Conservation (phyloP, 1,284 basidiomycete species). For the Coniophora puteana region DNA sequence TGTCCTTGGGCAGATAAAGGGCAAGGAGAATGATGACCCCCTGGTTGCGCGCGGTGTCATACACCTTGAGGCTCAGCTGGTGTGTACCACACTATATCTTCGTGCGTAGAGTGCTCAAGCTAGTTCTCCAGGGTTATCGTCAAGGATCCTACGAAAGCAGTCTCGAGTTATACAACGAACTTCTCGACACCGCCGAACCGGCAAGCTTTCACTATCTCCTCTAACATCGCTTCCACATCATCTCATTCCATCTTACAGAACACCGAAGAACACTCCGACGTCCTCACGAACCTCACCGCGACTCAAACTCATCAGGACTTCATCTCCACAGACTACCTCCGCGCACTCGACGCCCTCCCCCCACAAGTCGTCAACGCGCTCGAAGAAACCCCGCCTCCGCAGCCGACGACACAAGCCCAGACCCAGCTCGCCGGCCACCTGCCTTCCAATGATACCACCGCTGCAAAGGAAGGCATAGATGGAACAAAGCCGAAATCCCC, state of each 20-base stretch:
- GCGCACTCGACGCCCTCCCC: conserved; percentile 56
- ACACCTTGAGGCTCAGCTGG: conserved; percentile 84
- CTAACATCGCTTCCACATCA: conserved; percentile 1
- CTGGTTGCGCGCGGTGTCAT: conserved; percentile 65
- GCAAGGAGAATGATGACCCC: conserved; percentile 38
- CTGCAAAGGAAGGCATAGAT: conserved; percentile 15
- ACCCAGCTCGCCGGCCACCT: conserved; percentile 24
- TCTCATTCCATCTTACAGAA: conserved; percentile 38
- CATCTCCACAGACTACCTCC: conserved; percentile 65
- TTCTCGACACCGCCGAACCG: conserved; percentile 71
- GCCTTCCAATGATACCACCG: conserved; percentile 22
- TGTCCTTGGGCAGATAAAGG: conserved; percentile 49
- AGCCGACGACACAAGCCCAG: conserved; percentile 29
- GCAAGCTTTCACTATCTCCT: conserved; percentile 40
- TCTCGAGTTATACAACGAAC: conserved; percentile 72
- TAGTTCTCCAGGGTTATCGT: conserved; percentile 60
- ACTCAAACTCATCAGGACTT: conserved; percentile 80
- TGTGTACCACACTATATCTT: conserved; percentile 33
- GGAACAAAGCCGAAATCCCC: conserved; percentile 51
- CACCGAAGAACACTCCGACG: conserved; percentile 84
- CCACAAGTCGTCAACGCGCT: conserved; percentile 46
- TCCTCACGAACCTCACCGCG: conserved; percentile 78
- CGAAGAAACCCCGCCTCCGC: conserved; percentile 58
- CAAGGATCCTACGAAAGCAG: conserved; percentile 70
- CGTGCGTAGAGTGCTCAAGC: conserved; percentile 12